Base-by-base conservation (phyloP, 352 stramenopile genomes). In the Hyaloperonospora brassicae region DNA sequence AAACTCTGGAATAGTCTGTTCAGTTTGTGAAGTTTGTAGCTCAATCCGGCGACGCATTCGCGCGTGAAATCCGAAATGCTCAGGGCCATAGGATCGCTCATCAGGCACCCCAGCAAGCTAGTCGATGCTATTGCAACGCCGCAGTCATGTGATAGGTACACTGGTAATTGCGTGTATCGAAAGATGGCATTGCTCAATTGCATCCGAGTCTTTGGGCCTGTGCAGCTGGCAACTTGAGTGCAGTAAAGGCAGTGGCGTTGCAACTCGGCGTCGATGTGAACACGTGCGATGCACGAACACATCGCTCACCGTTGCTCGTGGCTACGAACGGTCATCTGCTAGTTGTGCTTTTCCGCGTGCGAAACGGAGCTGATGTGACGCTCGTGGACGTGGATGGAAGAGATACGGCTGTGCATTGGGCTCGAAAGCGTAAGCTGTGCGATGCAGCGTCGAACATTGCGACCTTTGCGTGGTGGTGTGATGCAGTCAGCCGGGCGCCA, bases 381-480 rank as follows among this genome's bases (percentile, higher is more conserved):
- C 63, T 88, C 5, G 67, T 86, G 17, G 84, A 89, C 27, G 69
- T 64, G 1, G 76, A 88, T 55, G 55, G 72, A 43, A n/a, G n/a
- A n/a, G 84, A 94, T 57, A 91, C 73, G 7, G 79, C 82, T 13
- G 81, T 94, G 27, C 84, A 94, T 60, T 94, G 84, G 84, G 81
- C 79, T 3, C 59, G 68, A 12, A 55, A 72, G 13, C 62, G 50
- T 0, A 59, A 72, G 34, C 31, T 68, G 25, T 50, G 56, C 0
- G 47, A 57, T 23, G 60, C 62, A 3, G 54, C 58, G 13, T 91
- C 78, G 81, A 88, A 91, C 40, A 54, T 89, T 23, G 66, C 86
- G 23, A 62, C 56, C 0, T 64, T 75, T 8, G 61, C 70, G 55
- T 86, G 68, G 75, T 72, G 64, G 64, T 72, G 64, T 21, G 73